Percentiles rank a stretch among this genome's conserved stretches.
These are phyloP conservation scores for Epicoccum sorghinum DNA, from an alignment of 2,329 filamentous ascomycete genomes.

Conservation along the genomic window DNA sequence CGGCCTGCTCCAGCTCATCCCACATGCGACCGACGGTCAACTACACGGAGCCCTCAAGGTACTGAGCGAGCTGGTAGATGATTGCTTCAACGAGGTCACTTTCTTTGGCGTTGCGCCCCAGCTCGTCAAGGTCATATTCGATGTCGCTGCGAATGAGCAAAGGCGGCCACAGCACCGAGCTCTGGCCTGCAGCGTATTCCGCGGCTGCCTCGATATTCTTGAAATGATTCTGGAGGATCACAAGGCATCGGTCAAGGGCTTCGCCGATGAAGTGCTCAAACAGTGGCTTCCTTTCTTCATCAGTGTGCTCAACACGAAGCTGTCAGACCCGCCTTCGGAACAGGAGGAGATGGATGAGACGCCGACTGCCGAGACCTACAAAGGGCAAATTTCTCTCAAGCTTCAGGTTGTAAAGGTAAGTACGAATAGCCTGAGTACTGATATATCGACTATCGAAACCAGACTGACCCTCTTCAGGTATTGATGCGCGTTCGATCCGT, in stretches of 20 bases:
- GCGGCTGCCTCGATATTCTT: slow-evolving; percentile 89
- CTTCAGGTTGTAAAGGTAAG: slow-evolving; percentile 82
- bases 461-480: slow-evolving; percentile 57
- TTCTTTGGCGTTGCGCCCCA: slow-evolving; percentile 90
- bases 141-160: slow-evolving; percentile 76
- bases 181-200: slow-evolving; percentile 87
- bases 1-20: slow-evolving; percentile 76
- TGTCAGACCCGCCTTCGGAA: slow-evolving; percentile 66
- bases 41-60: slow-evolving; percentile 90
- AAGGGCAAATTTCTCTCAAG: slow-evolving; percentile 84
- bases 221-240: slow-evolving; percentile 97
- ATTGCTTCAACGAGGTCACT: slow-evolving; percentile 90
- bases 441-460: background rate
- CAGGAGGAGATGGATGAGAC: slow-evolving; percentile 64
- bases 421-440: background rate
- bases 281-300: slow-evolving; percentile 92
- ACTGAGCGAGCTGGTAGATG: slow-evolving; percentile 86
- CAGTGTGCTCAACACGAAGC: slow-evolving; percentile 72
- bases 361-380: slow-evolving; percentile 70
- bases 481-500: slow-evolving; percentile 86
- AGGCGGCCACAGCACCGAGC: slow-evolving; percentile 79
- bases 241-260: slow-evolving; percentile 81
- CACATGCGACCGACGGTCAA: slow-evolving; percentile 75
- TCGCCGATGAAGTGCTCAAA: slow-evolving; percentile 83
- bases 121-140: slow-evolving; percentile 82